These are phyloP conservation scores for Mariannaea sp. DNA, from an alignment of 2,329 filamentous ascomycete genomes.

Conservation along the genomic window DNA sequence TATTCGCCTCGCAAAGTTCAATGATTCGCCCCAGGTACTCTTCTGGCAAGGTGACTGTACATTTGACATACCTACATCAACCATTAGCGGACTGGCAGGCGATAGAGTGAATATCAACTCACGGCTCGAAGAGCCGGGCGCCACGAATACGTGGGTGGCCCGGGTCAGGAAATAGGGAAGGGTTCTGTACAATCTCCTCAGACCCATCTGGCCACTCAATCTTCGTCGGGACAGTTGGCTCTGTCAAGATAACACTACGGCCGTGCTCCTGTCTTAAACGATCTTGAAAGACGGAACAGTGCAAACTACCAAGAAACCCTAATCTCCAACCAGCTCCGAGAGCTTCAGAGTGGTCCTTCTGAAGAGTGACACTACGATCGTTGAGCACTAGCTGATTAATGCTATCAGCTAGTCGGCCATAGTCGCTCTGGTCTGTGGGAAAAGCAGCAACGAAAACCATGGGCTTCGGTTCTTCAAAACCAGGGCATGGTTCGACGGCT, in stretches of 20 bases:
- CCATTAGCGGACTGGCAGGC: neutral
- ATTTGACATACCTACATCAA: slow-evolving; percentile 64
- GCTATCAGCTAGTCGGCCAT: slow-evolving; percentile 86
- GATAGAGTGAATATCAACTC: slow-evolving; percentile 34
- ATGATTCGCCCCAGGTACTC: slow-evolving; percentile 95
- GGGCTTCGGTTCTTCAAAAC: slow-evolving; percentile 95
- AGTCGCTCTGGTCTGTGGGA: slow-evolving; percentile 87
- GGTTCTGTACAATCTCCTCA: slow-evolving; percentile 81
- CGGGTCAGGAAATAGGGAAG: slow-evolving; percentile 80
- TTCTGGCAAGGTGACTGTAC: slow-evolving; percentile 88
- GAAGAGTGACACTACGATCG: slow-evolving; percentile 89
- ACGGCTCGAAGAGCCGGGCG: slow-evolving; percentile 57
- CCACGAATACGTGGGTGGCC: slow-evolving; percentile 54
- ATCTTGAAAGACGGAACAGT: slow-evolving; percentile 99
- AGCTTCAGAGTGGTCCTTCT: slow-evolving; percentile 93
- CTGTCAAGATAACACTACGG: slow-evolving; percentile 93
- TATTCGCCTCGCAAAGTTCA: slow-evolving; percentile 88
- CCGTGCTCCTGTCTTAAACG: slow-evolving; percentile 92
- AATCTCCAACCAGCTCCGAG: slow-evolving; percentile 92
- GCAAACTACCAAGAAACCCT: slow-evolving; percentile 93
- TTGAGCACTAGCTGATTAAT: slow-evolving; percentile 94
- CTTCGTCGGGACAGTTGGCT: slow-evolving; percentile 91
- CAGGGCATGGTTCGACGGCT: slow-evolving; percentile 78
- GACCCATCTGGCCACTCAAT: slow-evolving; percentile 78
- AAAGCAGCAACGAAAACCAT: slow-evolving; percentile 99